Base-by-base conservation (phyloP, 768 basidiomycete species). In the Cytidiella melzeri region DNA sequence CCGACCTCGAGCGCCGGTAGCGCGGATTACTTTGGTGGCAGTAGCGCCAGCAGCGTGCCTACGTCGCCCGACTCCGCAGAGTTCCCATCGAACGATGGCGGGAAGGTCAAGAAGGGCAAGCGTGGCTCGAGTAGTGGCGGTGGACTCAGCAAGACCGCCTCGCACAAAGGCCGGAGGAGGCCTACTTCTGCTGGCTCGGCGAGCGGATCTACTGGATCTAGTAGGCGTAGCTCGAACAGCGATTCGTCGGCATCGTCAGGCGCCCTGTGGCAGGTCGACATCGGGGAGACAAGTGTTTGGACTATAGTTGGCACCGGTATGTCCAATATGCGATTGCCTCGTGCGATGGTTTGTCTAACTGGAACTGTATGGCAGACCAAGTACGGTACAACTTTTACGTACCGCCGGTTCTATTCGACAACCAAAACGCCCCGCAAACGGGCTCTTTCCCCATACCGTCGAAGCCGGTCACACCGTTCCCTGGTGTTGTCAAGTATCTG, bases 331-430 rank as follows among this genome's bases (percentile, higher is more conserved):
- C 41, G 4, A 37, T 27, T 40, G 42, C 30, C 47, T 43, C 40
- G 43, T 20, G 37, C 28, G 41, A 43, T 21, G 21, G 24, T 10
- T 24, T 24, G 21, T 23, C 23, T 25, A 12, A 20, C 38, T 46
- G 36, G 38, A 18, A 12, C 36, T 24, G 23, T 19, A 3, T 41
- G 52, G 49, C 68, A 84, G 91, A 94, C 61, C 87, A 92, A 79
- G 79, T 92, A 46, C 84, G 92, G 53, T 92, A 93, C 70, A 92
- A 93, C 67, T 94, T 93, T 67, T 93, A 91, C 61, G 84, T 93
- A 11, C 92, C 92, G 26, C 87, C 88, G 1, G 77, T 84, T 21
- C 72, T 92, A 39, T 89, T 87, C 62, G 87, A 91, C 70, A 81
- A 81, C 57, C 87, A 85, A 64, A 81, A 81, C 54, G 76, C 80